Conservation (phyloP, 208 protist species). For the Wallacemonas sp. region DNA sequence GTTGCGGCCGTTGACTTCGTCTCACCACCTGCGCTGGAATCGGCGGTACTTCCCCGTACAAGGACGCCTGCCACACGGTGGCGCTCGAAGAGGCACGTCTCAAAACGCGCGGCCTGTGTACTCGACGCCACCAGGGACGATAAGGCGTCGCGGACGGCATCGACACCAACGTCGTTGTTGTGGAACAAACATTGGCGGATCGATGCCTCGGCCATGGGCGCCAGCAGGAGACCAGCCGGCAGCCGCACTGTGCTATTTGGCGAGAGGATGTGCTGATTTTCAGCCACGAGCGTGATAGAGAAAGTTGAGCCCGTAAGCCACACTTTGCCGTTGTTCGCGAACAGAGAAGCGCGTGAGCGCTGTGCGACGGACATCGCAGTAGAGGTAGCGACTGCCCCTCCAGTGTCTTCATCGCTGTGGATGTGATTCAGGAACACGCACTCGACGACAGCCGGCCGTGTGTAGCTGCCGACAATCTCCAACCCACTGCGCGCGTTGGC, state of each 20-base stretch:
- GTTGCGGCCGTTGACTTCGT: too few species aligned
- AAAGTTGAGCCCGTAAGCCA: constrained; percentile 27
- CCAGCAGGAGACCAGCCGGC: constrained; percentile 49
- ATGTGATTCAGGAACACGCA: constrained; percentile 64
- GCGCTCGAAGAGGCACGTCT: constrained; percentile 28
- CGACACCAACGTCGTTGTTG: constrained; percentile 75
- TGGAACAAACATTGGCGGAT: constrained; percentile 55
- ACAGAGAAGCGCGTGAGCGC: neutral
- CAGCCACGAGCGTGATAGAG: constrained; percentile 28
- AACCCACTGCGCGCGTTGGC: constrained; percentile 61
- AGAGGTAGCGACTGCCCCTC: neutral
- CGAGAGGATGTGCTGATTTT: constrained; percentile 34
- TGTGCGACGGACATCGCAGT: neutral
- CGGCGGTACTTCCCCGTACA: constrained; percentile 23
- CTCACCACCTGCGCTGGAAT: neutral
- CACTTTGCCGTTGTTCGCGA: constrained; percentile 33
- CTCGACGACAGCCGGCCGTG: constrained; percentile 35
- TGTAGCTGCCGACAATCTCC: constrained; percentile 56
- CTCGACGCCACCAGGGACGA: neutral
- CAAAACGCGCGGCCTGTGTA: constrained; percentile 13
- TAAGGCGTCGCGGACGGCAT: constrained; percentile 40
- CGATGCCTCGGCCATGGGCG: constrained; percentile 27
- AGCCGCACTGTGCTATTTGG: constrained; percentile 25
- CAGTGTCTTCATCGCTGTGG: neutral
- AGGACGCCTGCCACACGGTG: constrained; percentile 49